Evolutionary conservation across 2,329 filamentous ascomycete genomes (phyloP), one percentile per base, ranked within the genome.

Genomic region (Zelopaecilomyces penicillatus): DNA sequence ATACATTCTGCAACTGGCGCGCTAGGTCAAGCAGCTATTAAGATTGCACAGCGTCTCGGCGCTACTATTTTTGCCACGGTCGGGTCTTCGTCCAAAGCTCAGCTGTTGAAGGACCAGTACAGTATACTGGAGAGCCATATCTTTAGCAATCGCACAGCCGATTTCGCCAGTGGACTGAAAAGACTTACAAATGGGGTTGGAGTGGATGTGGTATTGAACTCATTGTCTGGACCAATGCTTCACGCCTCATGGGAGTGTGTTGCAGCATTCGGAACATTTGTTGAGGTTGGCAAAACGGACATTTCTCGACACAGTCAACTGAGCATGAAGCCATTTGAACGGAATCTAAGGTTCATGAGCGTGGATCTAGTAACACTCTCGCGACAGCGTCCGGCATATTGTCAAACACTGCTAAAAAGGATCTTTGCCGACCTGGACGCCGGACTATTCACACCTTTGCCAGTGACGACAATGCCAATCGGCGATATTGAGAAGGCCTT

Each of bases 251-350:
- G 64, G 65, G 46, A 58, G 1, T 69, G 65, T 40, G 52, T 73
- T 5, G 64, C 68, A 1, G 54, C 57, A 5, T 66, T 64, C 39
- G 69, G 66, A 2, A 55, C 53, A 2, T 64, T 73, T 49, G 45
- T 71, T 1, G 68, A 72, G 42, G 61, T 71, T 26, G 66, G 66
- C 3, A 64, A 65, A 44, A 53, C 59, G 2, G 67, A 72, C 37
- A 53, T 68, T 5, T 55, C 54, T 3, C 59, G 61, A 34, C 59
- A 62, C 7, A 58, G 55, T 10, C 50, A 51, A 3, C 53, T 68
- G 7, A 58, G 65, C 7, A 66, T 67, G 60, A 41, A 50, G 1
- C 54, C 54, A 1, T 68, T 69, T 12, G 45, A 44, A 2, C 48
- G 46, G 5, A 58, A 57, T 32, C 40, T 48, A 5, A 48, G 46